These are phyloP conservation scores for Purshia tridentata DNA, from an alignment of 306 rosid species.

Conservation along the genomic window DNA sequence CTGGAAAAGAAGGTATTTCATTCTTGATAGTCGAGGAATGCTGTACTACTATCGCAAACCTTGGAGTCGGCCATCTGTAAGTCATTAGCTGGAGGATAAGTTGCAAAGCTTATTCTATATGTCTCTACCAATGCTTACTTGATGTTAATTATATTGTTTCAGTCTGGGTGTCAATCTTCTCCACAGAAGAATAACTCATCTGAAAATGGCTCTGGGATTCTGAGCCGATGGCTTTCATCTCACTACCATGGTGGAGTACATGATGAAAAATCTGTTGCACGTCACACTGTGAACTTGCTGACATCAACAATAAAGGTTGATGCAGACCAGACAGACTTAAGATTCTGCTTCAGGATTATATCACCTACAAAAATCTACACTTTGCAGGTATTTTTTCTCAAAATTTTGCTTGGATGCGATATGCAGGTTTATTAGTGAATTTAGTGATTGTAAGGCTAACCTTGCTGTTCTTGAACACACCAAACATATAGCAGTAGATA, in stretches of 20 bases:
- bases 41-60: slow-evolving; percentile 83
- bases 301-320: slow-evolving; percentile 78
- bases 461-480: not conserved
- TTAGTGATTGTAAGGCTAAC: not conserved
- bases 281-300: slow-evolving; percentile 75
- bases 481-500: not conserved
- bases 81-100: slow-evolving; percentile 41
- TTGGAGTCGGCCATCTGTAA: slow-evolving; percentile 57
- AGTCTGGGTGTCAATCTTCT: slow-evolving; percentile 55
- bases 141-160: slow-evolving; percentile 32
- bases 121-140: slow-evolving; percentile 26
- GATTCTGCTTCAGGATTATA: slow-evolving; percentile 86
- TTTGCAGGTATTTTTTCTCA: slow-evolving; percentile 56
- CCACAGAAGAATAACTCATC: slow-evolving; percentile 44
- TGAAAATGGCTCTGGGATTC: slow-evolving; percentile 65
- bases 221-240: slow-evolving; percentile 79
- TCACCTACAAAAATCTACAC: slow-evolving; percentile 74
- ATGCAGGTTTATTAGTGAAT: not conserved
- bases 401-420: slow-evolving; percentile 2
- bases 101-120: slow-evolving; percentile 22
- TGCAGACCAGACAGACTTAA: slow-evolving; percentile 78
- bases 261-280: slow-evolving; percentile 69
- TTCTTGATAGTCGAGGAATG: slow-evolving; percentile 81
- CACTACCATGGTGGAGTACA: slow-evolving; percentile 75
- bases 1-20: slow-evolving; percentile 89